These are phyloP conservation scores for Neurospora tetraspora DNA, from an alignment of 495 filamentous ascomycete species.

Conservation along the genomic window DNA sequence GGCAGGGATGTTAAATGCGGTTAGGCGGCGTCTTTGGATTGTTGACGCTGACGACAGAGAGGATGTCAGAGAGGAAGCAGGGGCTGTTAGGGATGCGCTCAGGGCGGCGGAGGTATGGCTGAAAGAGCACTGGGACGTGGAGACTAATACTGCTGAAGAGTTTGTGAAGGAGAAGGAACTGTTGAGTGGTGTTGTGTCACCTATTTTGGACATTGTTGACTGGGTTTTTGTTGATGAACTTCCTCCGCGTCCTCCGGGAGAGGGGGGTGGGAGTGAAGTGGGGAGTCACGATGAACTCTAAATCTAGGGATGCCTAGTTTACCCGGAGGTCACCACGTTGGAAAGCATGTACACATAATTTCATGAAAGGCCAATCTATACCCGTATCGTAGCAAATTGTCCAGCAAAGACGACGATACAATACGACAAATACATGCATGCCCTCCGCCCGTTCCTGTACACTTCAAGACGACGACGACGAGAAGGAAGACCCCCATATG, in stretches of 20 bases:
- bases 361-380: neutral
- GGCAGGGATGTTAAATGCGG: slow-evolving; percentile 90
- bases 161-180: slow-evolving; percentile 97
- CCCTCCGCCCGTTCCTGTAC: neutral
- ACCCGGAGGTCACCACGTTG: neutral
- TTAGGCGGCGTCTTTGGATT: slow-evolving; percentile 75
- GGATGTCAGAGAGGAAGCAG: neutral
- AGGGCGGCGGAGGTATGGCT: slow-evolving; percentile 90
- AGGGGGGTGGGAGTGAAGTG: neutral
- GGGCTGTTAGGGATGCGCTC: slow-evolving; percentile 66
- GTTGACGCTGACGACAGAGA: neutral
- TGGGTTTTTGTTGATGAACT: neutral
- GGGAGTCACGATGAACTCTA: neutral
- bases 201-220: neutral
- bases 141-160: slow-evolving; percentile 73
- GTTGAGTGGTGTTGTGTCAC: slow-evolving; percentile 29
- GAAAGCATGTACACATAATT: neutral
- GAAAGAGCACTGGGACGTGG: slow-evolving; percentile 60
- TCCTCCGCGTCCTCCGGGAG: neutral
- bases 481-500: neutral
- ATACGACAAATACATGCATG: neutral
- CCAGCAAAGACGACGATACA: neutral
- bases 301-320: neutral
- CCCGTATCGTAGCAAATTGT: neutral
- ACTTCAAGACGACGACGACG: neutral